phyloP scores from a whole-genome alignment of 345 rosid species.

The Eucalyptus grandis region DNA sequence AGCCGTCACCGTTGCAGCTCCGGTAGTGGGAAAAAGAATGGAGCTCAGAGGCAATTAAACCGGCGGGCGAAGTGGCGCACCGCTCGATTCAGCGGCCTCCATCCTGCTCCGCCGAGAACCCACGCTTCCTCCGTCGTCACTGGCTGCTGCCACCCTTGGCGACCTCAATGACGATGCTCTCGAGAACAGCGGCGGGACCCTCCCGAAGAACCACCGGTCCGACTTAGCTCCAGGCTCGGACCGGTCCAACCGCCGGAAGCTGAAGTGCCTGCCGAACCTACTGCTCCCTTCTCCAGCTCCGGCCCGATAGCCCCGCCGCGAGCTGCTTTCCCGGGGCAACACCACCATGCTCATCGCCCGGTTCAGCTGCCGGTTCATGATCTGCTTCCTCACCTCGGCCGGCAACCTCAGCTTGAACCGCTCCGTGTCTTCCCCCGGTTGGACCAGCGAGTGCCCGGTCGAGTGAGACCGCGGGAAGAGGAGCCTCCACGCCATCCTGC shows the following conservation, averaged over 20 bases:
- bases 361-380: slow-evolving; percentile 47
- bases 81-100: not conserved
- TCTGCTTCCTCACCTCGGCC: slow-evolving; percentile 57
- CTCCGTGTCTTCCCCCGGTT: slow-evolving; percentile 73
- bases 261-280: slow-evolving; percentile 14
- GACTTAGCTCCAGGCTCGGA: slow-evolving; percentile 6
- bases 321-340: slow-evolving; percentile 38
- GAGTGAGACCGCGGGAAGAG: slow-evolving; percentile 59
- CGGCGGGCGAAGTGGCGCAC: slow-evolving; percentile 30
- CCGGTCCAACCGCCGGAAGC: slow-evolving; percentile 10
- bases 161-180: slow-evolving; percentile 37
- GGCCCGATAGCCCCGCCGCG: slow-evolving; percentile 26
- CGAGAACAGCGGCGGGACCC: slow-evolving; percentile 28
- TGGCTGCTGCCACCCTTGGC: slow-evolving; percentile 21
- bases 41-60: slow-evolving; percentile 7
- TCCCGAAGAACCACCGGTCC: slow-evolving; percentile 44
- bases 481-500: slow-evolving; percentile 16
- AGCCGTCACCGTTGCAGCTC: not conserved
- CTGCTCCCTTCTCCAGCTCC: slow-evolving; percentile 16
- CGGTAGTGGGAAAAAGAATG: not conserved
- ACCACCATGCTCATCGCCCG: slow-evolving; percentile 55
- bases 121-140: slow-evolving; percentile 10
- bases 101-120: slow-evolving; percentile 11
- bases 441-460: slow-evolving; percentile 85
- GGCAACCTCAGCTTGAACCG: slow-evolving; percentile 76